Base-by-base conservation (phyloP, 352 stramenopile genomes). In the Phytophthora niederhauseri region DNA sequence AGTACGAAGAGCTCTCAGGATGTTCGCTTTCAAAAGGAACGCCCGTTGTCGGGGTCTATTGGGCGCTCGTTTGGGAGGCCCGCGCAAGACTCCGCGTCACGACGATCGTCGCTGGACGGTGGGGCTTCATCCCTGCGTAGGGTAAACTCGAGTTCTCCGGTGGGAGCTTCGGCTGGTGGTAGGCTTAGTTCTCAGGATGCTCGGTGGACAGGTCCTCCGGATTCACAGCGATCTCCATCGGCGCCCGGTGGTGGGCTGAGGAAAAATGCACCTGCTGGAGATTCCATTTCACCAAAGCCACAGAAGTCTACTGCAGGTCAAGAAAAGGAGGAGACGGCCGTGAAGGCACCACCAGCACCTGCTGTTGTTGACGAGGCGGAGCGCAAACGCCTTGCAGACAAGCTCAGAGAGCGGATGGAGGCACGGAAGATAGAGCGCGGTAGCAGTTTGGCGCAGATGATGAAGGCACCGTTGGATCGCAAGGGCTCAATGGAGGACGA, bases 1-100 rank as follows among this genome's bases (percentile, higher is more conserved):
- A 48, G 58, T 50, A 75, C 58, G 5, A 84, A 78, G 30, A 91
- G 82, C 31, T 73, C 74, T 2, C 79, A 88, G 53, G 84, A 93
- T 62, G 74, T 83, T 5, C 79, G 80, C 9, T 66, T 81, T 43
- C 66, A 70, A 22, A 85, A 84, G 46, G 34, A 61, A 49, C 53
- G 62, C 1, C 58, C 53, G 9, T 57, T 46, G 17, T 76, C 73
- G 7, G 66, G 59, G 3, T 70, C 60, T 20, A 72, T 77, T 20
- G 69, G 69, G 1, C 65, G 55, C n/a, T 68, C 57, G 4, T 60
- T 64, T 49, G 63, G 57, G 7, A 73, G 46, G 38, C 28, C 52
- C 31, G 9, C 45, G 17, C 66, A 73, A 62, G 73, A 83, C 38
- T 58, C 63, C 5, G 22, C 70, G 4, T 68, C 66, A 0, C 62